These are phyloP conservation scores for Microstegium vimineum DNA, from an alignment of 176 grass and related monocot species.

Conservation along the genomic window DNA sequence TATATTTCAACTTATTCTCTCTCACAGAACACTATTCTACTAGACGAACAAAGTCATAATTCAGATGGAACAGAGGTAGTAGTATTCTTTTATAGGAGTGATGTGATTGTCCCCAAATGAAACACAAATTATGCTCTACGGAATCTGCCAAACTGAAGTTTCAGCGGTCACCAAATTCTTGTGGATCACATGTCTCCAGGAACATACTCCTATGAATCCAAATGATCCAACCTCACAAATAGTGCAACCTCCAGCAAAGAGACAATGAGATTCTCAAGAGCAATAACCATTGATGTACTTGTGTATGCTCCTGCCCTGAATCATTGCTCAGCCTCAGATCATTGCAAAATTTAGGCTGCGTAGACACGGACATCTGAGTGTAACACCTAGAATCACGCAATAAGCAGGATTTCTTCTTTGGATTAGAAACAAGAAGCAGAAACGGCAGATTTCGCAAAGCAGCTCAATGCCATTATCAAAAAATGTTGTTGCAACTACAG, in stretches of 20 bases:
- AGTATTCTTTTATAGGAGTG: too few species aligned
- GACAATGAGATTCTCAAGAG: background rate
- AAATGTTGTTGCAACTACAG: constrained; percentile 30
- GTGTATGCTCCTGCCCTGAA: background rate
- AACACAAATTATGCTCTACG: background rate
- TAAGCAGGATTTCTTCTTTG: background rate
- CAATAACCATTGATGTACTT: background rate
- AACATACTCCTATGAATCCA: background rate
- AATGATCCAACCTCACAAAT: background rate
- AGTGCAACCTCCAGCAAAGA: background rate
- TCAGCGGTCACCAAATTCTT: background rate
- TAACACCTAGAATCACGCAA: background rate
- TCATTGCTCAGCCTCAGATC: background rate
- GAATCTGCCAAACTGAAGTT: background rate
- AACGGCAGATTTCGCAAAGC: background rate
- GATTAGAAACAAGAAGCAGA: background rate
- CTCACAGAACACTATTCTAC: too few species aligned
- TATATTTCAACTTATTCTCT: too few species aligned
- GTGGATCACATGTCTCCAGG: background rate
- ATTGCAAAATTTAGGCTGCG: background rate
- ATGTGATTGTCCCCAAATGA: background rate
- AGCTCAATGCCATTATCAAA: constrained; percentile 36
- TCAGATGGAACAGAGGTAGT: too few species aligned
- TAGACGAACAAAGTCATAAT: too few species aligned
- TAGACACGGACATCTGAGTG: background rate